phyloP scores from a whole-genome alignment of 768 basidiomycete genomes.

The Tubosaeta sp. region DNA sequence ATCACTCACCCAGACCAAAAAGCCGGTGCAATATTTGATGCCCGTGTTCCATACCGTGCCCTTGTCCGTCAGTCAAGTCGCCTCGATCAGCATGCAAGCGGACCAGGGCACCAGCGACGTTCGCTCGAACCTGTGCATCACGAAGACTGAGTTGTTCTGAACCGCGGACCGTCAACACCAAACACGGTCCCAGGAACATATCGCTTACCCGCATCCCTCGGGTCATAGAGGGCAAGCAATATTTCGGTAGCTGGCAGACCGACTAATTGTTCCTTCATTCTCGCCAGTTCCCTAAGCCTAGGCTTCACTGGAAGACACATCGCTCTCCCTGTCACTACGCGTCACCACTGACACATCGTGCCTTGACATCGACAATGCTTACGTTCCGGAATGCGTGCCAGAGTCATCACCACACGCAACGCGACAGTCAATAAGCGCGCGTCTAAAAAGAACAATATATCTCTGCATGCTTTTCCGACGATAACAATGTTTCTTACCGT shows the following conservation, averaged over 20 bases:
- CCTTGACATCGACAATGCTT: background rate
- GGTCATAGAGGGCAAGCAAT: constrained; percentile 7
- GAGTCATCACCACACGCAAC: constrained; percentile 12
- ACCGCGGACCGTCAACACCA: background rate
- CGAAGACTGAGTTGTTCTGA: constrained; percentile 7
- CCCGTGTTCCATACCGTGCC: background rate
- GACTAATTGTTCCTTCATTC: constrained; percentile 1
- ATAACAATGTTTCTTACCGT: constrained; percentile 2
- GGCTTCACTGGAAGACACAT: constrained; percentile 7
- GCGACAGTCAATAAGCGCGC: constrained; percentile 5
- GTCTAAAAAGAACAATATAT: constrained; percentile 4
- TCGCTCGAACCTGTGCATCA: constrained; percentile 7
- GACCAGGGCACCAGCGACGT: constrained; percentile 12
- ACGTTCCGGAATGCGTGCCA: constrained; percentile 17
- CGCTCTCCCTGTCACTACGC: background rate
- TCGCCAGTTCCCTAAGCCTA: constrained; percentile 12
- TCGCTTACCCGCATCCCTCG: background rate
- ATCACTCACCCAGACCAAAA: constrained; percentile 15
- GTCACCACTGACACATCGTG: background rate
- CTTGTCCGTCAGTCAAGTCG: background rate
- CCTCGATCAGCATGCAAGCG: background rate
- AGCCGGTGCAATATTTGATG: constrained; percentile 6
- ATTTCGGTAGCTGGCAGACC: constrained; percentile 20
- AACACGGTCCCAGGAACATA: background rate
- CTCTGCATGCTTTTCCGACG: background rate